phyloP scores from a whole-genome alignment of 371 early-diverging fungal species.

The Nosema muscidifuracis region DNA sequence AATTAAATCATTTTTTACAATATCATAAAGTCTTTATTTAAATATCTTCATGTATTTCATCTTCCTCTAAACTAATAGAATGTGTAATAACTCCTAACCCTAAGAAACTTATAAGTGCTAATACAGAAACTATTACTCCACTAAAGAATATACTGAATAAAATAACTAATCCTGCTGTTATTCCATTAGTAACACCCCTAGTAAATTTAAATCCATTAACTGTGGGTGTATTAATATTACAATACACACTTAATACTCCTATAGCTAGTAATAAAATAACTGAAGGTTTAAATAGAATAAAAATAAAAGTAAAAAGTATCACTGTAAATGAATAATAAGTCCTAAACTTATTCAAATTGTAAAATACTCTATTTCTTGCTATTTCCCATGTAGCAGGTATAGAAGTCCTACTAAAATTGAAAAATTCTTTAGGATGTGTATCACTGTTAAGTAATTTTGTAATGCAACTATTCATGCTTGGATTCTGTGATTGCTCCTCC shows the following conservation, averaged over 20 bases:
- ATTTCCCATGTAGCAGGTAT: neutral
- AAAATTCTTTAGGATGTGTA: constrained; percentile 13
- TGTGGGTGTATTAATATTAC: neutral
- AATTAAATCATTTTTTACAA: neutral
- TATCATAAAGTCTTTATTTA: neutral
- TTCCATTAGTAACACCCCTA: neutral
- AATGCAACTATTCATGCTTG: neutral
- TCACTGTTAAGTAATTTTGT: neutral
- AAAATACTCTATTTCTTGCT: constrained; percentile 8
- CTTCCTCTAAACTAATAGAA: constrained; percentile 5
- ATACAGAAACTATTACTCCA: constrained; percentile 1
- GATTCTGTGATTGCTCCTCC: neutral
- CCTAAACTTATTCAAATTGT: constrained; percentile 20
- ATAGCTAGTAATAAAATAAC: constrained; percentile 13
- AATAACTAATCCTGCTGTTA: neutral
- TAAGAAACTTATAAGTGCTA: constrained; percentile 12
- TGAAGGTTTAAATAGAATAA: constrained; percentile 10
- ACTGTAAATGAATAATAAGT: constrained; percentile 9
- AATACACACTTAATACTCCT: neutral
- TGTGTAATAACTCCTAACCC: constrained; percentile 3
- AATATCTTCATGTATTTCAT: neutral
- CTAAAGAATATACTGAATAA: constrained; percentile 9
- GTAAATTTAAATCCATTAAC: constrained; percentile 11
- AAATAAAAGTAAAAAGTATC: neutral
- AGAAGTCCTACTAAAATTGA: constrained; percentile 11